Evolutionary conservation across 257 asterid species (phyloP).

Genomic region (Capsicum pubescens): DNA sequence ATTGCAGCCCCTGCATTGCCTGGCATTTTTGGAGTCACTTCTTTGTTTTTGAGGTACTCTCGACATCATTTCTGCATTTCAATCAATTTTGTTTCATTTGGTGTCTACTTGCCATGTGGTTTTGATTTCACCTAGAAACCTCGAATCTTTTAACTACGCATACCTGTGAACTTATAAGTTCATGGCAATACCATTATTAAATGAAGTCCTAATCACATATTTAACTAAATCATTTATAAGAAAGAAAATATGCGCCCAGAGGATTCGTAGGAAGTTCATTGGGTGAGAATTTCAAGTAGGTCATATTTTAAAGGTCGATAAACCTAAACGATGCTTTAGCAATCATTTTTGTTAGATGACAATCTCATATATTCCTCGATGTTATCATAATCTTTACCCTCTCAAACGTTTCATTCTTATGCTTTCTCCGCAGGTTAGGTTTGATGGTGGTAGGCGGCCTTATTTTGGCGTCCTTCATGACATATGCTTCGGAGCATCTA

Average conservation of each 20-base stretch:
- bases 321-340: not conserved
- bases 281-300: not conserved
- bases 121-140: not conserved
- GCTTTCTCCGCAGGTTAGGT: slow-evolving; percentile 64
- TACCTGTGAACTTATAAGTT: not conserved
- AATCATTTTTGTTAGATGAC: not conserved
- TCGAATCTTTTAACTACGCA: not conserved
- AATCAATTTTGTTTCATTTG: slow-evolving; percentile 1
- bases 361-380: not conserved
- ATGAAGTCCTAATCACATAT: slow-evolving; percentile 1
- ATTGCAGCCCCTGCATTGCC: slow-evolving; percentile 82
- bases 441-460: slow-evolving; percentile 76
- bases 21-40: slow-evolving; percentile 72
- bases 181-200: too few relatives aligned
- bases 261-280: not conserved
- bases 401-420: not conserved
- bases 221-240: not conserved
- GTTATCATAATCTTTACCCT: not conserved
- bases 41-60: slow-evolving; percentile 72
- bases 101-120: not conserved
- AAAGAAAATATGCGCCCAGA: not conserved
- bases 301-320: not conserved
- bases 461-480: slow-evolving; percentile 73
- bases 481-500: slow-evolving; percentile 81
- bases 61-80: not conserved